Percentiles rank a stretch among this genome's conserved stretches.
Evolutionary conservation across 305 asterid species (phyloP).

Genomic region (Fraxinus nigra): DNA sequence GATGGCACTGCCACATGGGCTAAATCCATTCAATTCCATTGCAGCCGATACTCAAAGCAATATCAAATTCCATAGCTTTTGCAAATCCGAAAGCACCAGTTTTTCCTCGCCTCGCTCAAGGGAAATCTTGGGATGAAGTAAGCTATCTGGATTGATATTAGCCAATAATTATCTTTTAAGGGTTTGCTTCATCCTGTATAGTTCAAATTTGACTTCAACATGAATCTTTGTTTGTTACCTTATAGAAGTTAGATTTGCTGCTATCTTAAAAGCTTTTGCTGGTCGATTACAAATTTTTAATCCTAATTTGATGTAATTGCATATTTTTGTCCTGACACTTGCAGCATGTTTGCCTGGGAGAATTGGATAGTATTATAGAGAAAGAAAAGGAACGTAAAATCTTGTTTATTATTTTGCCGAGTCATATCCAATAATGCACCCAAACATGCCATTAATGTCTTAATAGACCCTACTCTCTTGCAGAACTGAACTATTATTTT

Average conservation of each 20-base stretch:
- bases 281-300: not conserved
- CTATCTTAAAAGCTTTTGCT: not conserved
- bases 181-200: not conserved
- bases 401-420: not conserved
- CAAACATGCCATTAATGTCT: not conserved
- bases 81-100: constrained; percentile 46
- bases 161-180: not conserved
- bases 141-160: constrained; percentile 12
- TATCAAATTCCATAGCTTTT: constrained; percentile 35
- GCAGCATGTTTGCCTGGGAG: not conserved
- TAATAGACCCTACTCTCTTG: not conserved
- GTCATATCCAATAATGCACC: not conserved
- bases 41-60: constrained; percentile 39
- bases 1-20: not conserved
- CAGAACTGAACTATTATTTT: not conserved
- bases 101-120: constrained; percentile 46
- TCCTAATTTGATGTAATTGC: not conserved
- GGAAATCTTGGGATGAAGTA: constrained; percentile 46
- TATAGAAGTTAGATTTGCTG: not conserved
- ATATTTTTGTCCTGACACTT: not conserved
- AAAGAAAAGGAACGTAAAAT: not conserved
- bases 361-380: not conserved
- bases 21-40: not conserved
- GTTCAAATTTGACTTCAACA: not conserved
- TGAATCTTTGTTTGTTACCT: not conserved